Evolutionary conservation across 1,139 yeast species (phyloP), one percentile per base, ranked within the genome.

Genomic region (Zygoascus hellenicus): DNA sequence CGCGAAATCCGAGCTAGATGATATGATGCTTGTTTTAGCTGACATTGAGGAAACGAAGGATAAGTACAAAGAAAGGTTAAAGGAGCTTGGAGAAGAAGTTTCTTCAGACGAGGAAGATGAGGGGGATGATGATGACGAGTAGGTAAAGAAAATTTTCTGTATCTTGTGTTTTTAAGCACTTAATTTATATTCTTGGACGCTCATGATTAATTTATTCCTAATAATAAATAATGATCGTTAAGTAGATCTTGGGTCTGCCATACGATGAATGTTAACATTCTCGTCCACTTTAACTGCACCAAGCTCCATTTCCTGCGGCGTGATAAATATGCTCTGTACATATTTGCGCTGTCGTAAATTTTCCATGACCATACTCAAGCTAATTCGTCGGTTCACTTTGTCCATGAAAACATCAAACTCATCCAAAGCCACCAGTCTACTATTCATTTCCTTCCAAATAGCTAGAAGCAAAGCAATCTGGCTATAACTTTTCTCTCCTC

Each of bases 351-450:
- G 69, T 15, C 77, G 66, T 40, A 90, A 75, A 53, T 89, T 86
- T 19, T 76, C 76, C 48, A 89, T 72, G 60, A 94, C 80, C 56
- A 90, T 69, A 48, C 78, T 75, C 61, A 94, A 80, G 54, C 96
- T 89, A 47, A 85, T 78, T 42, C 83, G 76, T 56, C 98, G 76
- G 60, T 90, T 90, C 26, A 88, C 87, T 42, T 90, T 88, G 65
- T 94, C 99, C 98, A 94, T 92, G 59, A 83, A 94, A 29, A 94
- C 98, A 68, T 94, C 99, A 64, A 92, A 94, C 65, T 94, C 99
- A 66, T 94, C 99, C 50, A 94, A 69, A 0, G 97, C 97, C 51
- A 95, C 76, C 17, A 94, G 76, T 51, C 83, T 78, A 0, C 95
- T 82, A 50, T 84, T 81, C 96, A 92, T 89, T 22, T 88, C 83